Evolutionary conservation across 148 eudicot species (phyloP).

Genomic region (Fagopyrum homotropicum): DNA sequence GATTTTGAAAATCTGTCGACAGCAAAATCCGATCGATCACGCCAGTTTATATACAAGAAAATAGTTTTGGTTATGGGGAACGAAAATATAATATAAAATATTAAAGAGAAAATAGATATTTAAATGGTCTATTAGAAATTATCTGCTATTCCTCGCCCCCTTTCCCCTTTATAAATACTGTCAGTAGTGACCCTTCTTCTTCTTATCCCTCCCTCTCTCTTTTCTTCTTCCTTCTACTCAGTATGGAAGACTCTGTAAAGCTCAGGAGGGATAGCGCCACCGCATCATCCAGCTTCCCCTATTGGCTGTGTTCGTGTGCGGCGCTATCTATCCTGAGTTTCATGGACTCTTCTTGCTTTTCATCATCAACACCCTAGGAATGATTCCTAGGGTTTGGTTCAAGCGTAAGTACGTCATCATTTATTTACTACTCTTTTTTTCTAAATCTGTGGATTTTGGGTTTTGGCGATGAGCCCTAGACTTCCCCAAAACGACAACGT

Average conservation of each 20-base stretch:
- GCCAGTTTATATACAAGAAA: neutral
- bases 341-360: conserved; percentile 32
- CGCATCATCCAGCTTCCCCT: neutral
- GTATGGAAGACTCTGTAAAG: conserved; percentile 41
- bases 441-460: neutral
- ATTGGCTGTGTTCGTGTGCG: conserved; percentile 9
- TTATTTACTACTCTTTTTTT: neutral
- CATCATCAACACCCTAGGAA: neutral
- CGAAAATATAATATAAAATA: neutral
- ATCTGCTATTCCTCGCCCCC: neutral
- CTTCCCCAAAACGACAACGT: no score
- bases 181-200: conserved; percentile 14
- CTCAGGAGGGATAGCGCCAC: conserved; percentile 99
- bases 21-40: conserved; percentile 12
- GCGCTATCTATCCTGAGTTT: conserved; percentile 51
- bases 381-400: neutral
- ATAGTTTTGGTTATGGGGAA: neutral
- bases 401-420: neutral
- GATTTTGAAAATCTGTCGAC: conserved; percentile 12
- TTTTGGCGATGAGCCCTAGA: no score
- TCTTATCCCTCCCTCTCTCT: conserved; percentile 1
- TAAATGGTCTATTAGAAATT: neutral
- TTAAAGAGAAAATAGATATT: neutral
- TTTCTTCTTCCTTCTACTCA: neutral
- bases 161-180: conserved; percentile 26